Evolutionary conservation across 2,329 filamentous ascomycete species (phyloP).

Genomic region (Colletotrichum lentis): DNA sequence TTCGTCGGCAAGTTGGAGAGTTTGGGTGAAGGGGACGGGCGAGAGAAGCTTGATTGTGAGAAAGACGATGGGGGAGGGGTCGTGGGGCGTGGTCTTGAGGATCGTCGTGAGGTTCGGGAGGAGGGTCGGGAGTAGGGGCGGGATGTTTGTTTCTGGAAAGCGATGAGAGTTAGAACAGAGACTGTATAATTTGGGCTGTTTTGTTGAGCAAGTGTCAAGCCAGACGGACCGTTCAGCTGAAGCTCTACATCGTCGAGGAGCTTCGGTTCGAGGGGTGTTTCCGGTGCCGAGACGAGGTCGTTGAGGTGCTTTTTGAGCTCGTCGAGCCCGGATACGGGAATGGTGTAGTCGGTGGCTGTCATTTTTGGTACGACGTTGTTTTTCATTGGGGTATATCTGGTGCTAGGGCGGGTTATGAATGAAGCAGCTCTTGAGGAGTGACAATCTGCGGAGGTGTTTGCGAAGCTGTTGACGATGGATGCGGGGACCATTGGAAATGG

Average conservation of each 20-base stretch:
- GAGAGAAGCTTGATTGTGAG: conserved; percentile 65
- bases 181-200: background rate
- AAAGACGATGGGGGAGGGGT: conserved; percentile 60
- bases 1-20: conserved; percentile 61
- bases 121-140: conserved; percentile 48
- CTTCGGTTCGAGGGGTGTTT: conserved; percentile 54
- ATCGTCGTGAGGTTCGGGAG: conserved; percentile 50
- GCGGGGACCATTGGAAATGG: conserved; percentile 1
- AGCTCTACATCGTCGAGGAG: conserved; percentile 68
- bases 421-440: background rate
- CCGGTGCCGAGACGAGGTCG: conserved; percentile 55
- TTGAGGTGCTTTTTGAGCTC: conserved; percentile 65
- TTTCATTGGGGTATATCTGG: conserved; percentile 40
- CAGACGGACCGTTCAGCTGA: conserved; percentile 61
- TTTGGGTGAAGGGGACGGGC: conserved; percentile 61
- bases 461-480: conserved; percentile 6
- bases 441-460: background rate
- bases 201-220: background rate
- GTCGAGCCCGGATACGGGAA: conserved; percentile 60
- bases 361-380: conserved; percentile 48
- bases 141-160: conserved; percentile 59
- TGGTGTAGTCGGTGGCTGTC: conserved; percentile 50
- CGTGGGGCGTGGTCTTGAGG: conserved; percentile 59
- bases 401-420: background rate
- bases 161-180: background rate